A percentile compares a stretch with the other conserved stretches of the same genome.
phyloP scores from a whole-genome alignment of 2,329 filamentous ascomycete genomes.

The Fusarium drepaniforme region DNA sequence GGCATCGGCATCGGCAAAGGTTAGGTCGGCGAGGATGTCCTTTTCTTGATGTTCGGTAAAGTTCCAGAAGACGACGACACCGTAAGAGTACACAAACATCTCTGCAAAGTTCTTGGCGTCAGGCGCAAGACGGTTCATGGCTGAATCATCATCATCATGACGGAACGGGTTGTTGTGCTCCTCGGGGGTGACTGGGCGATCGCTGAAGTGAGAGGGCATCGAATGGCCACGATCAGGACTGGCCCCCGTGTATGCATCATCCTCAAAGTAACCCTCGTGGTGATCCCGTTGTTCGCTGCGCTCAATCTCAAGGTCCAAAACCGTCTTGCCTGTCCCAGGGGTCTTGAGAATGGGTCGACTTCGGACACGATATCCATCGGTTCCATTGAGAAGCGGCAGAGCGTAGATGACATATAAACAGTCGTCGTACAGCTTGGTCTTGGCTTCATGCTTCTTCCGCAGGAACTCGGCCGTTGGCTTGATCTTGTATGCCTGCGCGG shows the following conservation, averaged over 20 bases:
- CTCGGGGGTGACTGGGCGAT: constrained; percentile 43
- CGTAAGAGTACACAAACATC: constrained; percentile 97
- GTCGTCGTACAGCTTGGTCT: constrained; percentile 97
- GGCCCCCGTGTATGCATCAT: constrained; percentile 67
- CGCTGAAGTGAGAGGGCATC: constrained; percentile 47
- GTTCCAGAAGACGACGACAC: constrained; percentile 99
- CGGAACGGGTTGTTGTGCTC: constrained; percentile 46
- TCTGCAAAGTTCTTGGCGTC: constrained; percentile 87
- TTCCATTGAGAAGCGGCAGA: constrained; percentile 85
- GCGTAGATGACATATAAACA: constrained; percentile 97
- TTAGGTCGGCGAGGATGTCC: constrained; percentile 93
- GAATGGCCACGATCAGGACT: constrained; percentile 49
- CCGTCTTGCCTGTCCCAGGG: constrained; percentile 87
- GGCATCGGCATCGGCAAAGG: constrained; percentile 81
- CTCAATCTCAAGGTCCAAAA: constrained; percentile 96
- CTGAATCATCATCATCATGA: constrained; percentile 59
- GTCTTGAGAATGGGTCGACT: constrained; percentile 94
- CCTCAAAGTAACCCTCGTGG: constrained; percentile 90
- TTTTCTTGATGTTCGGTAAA: constrained; percentile 97
- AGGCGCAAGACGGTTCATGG: constrained; percentile 72
- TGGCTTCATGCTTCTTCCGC: constrained; percentile 86
- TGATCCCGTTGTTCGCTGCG: constrained; percentile 90
- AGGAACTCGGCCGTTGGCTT: constrained; percentile 90
- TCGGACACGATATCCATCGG: constrained; percentile 86
- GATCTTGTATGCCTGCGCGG: constrained; percentile 92